Base-by-base conservation (phyloP, 2,329 filamentous ascomycete genomes). In the Clarireedia monteithiana region DNA sequence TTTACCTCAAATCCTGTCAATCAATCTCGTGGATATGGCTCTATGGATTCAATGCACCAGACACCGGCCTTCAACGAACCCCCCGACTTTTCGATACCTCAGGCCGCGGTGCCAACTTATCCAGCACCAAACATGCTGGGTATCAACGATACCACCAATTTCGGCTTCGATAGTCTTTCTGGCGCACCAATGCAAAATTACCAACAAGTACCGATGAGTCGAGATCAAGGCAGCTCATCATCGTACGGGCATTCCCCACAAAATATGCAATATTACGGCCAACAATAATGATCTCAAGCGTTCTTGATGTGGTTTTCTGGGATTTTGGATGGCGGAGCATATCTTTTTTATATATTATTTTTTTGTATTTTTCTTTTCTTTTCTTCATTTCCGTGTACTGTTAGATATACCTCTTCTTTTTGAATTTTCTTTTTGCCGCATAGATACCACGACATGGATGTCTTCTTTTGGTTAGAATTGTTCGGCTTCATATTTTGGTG, bases 371-470 rank as follows among this genome's bases (percentile, higher is more conserved):
- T 53, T 45, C 51, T 42, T 49, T 14, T 24, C 34, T 20, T 39
- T 52, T 36, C 27, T 14, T n/a, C 17, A 36, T 38, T 27, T 27
- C 34, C 17, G 26, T 51, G 26, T 36, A 57, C 26, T 48, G 26
- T 48, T 42, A 48, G 26, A 39, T 40, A 20, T 40, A 40, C 39
- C 39, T 15, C 14, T 40, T 20, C 17, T n/a, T 40, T 48, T 45
- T 52, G n/a, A 14, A 30, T 47, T 46, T 58, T 60, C 50, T 46
- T 46, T 54, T 44, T 59, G 34, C 59, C 53, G 44, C 45, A 59
- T 62, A 63, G 63, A 67, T 67, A 67, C 64, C 65, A 67, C 50
- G 58, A 59, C 38, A 45, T 23, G 49, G 53, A 58, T 53, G 49
- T 61, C 36, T 49, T 48, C 49, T 47, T 36, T 47, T 39, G 45